phyloP scores from a whole-genome alignment of 352 stramenopile genomes.

The Globisporangium yorkense region DNA sequence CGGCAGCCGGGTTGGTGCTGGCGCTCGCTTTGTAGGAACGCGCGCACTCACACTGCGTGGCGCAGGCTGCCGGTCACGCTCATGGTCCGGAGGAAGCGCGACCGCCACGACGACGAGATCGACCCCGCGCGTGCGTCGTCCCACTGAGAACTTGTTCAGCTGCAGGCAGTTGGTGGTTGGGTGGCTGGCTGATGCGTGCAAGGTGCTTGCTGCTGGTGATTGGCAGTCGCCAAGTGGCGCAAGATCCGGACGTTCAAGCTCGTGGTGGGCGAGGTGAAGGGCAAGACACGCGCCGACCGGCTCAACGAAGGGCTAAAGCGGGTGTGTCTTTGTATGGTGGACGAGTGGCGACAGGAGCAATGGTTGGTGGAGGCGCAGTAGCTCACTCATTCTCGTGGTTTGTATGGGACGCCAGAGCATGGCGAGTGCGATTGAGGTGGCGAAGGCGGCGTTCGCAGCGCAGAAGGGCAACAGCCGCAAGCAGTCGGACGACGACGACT shows the following conservation, averaged over 20 bases:
- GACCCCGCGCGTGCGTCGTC: conserved; percentile 24
- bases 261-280: conserved; percentile 52
- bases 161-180: no score
- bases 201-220: not conserved
- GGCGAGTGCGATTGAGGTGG: conserved; percentile 8
- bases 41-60: not conserved
- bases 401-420: conserved; percentile 5
- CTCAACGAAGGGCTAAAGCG: conserved; percentile 52
- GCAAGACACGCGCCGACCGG: conserved; percentile 43
- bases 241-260: conserved; percentile 72
- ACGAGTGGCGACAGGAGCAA: not conserved
- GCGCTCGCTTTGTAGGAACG: not conserved
- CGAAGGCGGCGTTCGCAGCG: conserved; percentile 2
- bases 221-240: conserved; percentile 56
- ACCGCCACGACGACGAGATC: conserved; percentile 47
- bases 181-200: not conserved
- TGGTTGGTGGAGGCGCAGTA: no score
- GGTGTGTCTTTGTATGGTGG: conserved; percentile 14
- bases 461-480: not conserved
- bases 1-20: not conserved
- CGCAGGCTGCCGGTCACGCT: conserved; percentile 55
- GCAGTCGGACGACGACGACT: not conserved
- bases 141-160: no score
- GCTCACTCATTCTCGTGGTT: no score
- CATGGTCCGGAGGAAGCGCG: conserved; percentile 63